Conservation (phyloP, 805 yeast genomes). For the Starmerella asiatica region DNA sequence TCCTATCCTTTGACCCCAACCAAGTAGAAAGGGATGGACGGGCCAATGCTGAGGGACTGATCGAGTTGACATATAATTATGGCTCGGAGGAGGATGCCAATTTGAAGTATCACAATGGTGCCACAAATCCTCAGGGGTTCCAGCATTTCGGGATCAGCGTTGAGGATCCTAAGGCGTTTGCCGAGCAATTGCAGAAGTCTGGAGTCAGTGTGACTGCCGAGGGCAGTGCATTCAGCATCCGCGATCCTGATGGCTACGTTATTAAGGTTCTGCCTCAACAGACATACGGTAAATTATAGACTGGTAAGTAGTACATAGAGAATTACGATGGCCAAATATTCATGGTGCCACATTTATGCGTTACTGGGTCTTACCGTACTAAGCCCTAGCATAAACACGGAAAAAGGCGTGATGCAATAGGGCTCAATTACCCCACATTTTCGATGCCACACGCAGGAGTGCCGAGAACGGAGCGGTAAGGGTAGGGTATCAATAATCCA, state of each 20-base stretch:
- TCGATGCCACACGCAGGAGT: too few relatives aligned
- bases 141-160: conserved; percentile 73
- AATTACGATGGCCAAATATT: too few relatives aligned
- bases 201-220: conserved; percentile 37
- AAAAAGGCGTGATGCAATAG: too few relatives aligned
- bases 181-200: conserved; percentile 33
- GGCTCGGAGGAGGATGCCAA: conserved; percentile 75
- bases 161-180: conserved; percentile 46
- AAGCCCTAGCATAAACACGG: too few relatives aligned
- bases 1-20: conserved; percentile 53
- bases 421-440: too few relatives aligned
- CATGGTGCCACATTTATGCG: too few relatives aligned
- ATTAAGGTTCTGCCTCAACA: conserved; percentile 52
- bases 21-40: conserved; percentile 31
- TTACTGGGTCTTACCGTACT: too few relatives aligned
- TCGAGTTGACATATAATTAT: conserved; percentile 91
- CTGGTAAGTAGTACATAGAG: neutral
- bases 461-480: too few relatives aligned
- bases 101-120: conserved; percentile 69
- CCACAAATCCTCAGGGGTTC: conserved; percentile 56
- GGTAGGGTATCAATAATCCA: too few relatives aligned
- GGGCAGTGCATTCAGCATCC: conserved; percentile 39
- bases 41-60: conserved; percentile 44
- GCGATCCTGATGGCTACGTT: conserved; percentile 85
- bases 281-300: conserved; percentile 18